phyloP scores from a whole-genome alignment of 176 grass and related monocot species.

The Tillandsia fasciculata region DNA sequence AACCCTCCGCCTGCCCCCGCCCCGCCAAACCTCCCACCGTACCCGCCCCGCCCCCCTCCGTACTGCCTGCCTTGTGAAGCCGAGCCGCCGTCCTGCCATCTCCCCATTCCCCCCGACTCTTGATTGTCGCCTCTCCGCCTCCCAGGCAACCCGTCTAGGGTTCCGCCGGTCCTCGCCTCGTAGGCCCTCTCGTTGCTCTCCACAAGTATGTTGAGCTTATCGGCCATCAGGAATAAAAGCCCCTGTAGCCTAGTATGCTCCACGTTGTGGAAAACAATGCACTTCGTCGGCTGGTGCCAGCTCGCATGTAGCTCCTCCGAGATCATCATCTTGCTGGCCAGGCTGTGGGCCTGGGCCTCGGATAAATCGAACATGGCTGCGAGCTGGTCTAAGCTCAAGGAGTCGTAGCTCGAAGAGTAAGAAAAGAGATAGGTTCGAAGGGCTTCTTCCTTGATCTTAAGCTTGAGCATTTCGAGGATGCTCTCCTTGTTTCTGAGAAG shows the following conservation, averaged over 20 bases:
- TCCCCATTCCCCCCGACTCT: conserved; percentile 41
- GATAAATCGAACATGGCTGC: conserved; percentile 77
- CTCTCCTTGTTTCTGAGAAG: conserved; percentile 73
- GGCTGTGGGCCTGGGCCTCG: conserved; percentile 59
- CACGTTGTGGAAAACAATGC: conserved; percentile 81
- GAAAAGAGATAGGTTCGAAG: conserved; percentile 85
- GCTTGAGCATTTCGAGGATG: conserved; percentile 75
- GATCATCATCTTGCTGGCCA: conserved; percentile 95
- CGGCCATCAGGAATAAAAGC: conserved; percentile 82
- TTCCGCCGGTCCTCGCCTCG: conserved; percentile 85
- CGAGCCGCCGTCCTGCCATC: conserved; percentile 73
- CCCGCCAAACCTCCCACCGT: conserved; percentile 42
- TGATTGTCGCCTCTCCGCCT: conserved; percentile 61
- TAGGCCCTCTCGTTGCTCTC: conserved; percentile 87
- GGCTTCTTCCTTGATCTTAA: conserved; percentile 84
- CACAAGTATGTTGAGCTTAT: conserved; percentile 76
- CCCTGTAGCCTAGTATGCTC: conserved; percentile 86
- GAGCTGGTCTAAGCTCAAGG: conserved; percentile 65
- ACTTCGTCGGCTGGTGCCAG: conserved; percentile 87
- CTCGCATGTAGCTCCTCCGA: conserved; percentile 80
- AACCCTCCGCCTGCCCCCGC: conserved; percentile 36
- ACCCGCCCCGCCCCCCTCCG: conserved; percentile 38
- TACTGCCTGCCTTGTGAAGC: conserved; percentile 35
- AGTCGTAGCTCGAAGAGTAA: conserved; percentile 62
- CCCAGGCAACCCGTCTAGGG: conserved; percentile 57